Percentiles rank a stretch among this genome's conserved stretches.
Conservation (phyloP, 768 basidiomycete species). For the Paxillus involutus region DNA sequence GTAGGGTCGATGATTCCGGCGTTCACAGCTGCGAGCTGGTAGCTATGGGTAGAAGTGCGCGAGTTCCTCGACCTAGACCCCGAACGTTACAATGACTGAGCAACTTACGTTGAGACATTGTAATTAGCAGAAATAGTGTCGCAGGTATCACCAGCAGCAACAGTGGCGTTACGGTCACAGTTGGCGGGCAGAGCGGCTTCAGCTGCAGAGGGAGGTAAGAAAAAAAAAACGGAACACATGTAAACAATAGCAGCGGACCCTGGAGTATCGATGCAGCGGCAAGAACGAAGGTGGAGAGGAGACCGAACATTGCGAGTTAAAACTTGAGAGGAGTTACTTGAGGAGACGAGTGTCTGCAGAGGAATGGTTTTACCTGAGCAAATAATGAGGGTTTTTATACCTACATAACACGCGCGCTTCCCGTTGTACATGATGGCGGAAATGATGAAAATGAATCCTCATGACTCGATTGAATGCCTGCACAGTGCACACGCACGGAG, state of each 20-base stretch:
- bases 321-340: not conserved
- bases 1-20: constrained; percentile 43
- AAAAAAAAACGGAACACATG: not conserved
- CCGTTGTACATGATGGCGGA: not conserved
- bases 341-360: not conserved
- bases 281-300: constrained; percentile 15
- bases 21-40: constrained; percentile 59
- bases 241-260: constrained; percentile 9
- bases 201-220: constrained; percentile 35
- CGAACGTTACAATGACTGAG: not conserved
- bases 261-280: constrained; percentile 11
- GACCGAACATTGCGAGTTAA: constrained; percentile 16
- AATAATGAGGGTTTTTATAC: constrained; percentile 18
- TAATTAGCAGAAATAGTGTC: constrained; percentile 61
- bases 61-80: not conserved
- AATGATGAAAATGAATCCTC: not conserved
- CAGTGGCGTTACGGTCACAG: constrained; percentile 63
- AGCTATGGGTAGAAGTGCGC: constrained; percentile 30
- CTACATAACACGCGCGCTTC: not conserved
- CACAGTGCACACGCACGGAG: not conserved
- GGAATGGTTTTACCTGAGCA: not conserved
- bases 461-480: not conserved
- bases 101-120: constrained; percentile 61
- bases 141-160: constrained; percentile 59
- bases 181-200: constrained; percentile 38